phyloP scores from a whole-genome alignment of 2,329 filamentous ascomycete genomes.

The Aspergillus niger region DNA sequence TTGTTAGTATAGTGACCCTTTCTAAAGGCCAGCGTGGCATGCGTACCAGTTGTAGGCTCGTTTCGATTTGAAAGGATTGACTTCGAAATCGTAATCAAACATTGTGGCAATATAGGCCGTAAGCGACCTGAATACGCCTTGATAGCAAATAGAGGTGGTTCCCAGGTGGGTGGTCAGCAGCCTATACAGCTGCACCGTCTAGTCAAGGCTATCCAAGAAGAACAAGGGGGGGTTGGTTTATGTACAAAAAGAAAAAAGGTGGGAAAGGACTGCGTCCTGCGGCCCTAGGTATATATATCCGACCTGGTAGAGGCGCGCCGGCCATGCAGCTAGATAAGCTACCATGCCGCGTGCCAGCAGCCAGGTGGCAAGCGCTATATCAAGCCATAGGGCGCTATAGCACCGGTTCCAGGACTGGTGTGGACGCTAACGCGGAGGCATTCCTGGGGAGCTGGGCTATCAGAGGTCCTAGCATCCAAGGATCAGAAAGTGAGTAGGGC shows the following conservation, averaged over 20 bases:
- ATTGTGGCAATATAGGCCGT: slow-evolving; percentile 12
- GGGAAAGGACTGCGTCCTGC: neutral
- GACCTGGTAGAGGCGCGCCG: neutral
- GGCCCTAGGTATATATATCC: slow-evolving; percentile 11
- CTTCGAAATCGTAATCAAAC: slow-evolving; percentile 16
- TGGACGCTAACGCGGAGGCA: slow-evolving; percentile 15
- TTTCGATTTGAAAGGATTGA: slow-evolving; percentile 27
- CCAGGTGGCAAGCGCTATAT: slow-evolving; percentile 18
- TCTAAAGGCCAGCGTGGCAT: neutral
- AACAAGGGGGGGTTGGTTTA: neutral
- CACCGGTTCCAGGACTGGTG: neutral
- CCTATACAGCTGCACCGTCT: neutral
- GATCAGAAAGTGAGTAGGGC: slow-evolving; percentile 14
- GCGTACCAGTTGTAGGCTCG: slow-evolving; percentile 36
- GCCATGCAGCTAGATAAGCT: slow-evolving; percentile 4
- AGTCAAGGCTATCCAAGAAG: neutral
- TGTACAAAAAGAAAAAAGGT: neutral
- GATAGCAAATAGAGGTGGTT: neutral
- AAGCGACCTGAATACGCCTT: neutral
- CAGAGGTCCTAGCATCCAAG: slow-evolving; percentile 23
- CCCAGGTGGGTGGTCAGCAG: neutral
- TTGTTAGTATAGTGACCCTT: neutral
- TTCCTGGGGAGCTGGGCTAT: slow-evolving; percentile 14
- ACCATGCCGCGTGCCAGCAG: slow-evolving; percentile 14
- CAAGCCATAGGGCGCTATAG: slow-evolving; percentile 13